Conservation (phyloP, 352 stramenopile species). For the Phytophthora boehmeriae region DNA sequence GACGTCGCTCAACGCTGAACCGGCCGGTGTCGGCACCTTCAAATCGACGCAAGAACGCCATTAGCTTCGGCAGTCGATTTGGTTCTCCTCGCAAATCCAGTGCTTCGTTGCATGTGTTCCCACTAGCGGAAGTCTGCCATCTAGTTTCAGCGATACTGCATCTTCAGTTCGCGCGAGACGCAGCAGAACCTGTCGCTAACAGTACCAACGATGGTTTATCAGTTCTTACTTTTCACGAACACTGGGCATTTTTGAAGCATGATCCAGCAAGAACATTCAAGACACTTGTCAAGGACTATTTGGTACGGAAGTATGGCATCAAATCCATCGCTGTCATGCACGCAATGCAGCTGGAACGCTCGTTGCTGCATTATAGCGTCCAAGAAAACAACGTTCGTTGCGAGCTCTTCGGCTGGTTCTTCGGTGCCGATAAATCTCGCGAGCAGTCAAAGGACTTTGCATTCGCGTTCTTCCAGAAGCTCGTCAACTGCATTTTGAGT, state of each 20-base stretch:
- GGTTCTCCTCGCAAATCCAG: conserved; percentile 38
- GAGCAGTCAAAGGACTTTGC: conserved; percentile 53
- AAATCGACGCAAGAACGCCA: conserved; percentile 47
- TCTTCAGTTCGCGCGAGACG: conserved; percentile 63
- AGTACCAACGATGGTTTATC: conserved; percentile 14
- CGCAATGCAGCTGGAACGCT: conserved; percentile 70
- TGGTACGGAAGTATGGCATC: conserved; percentile 75
- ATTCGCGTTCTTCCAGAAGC: conserved; percentile 64
- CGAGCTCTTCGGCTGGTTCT: conserved; percentile 72
- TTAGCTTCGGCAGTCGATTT: conserved; percentile 46
- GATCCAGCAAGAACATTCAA: conserved; percentile 49
- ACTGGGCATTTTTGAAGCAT: conserved; percentile 40
- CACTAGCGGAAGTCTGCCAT: conserved; percentile 63
- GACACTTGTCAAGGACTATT: conserved; percentile 61
- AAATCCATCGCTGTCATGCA: conserved; percentile 78
- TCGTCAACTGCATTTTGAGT: conserved; percentile 52
- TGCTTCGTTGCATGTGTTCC: conserved; percentile 50
- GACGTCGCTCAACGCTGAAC: conserved; percentile 39
- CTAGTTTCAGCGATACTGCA: conserved; percentile 65
- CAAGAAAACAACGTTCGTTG: conserved; percentile 59
- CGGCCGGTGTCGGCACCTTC: conserved; percentile 31
- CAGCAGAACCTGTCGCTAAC: conserved; percentile 21
- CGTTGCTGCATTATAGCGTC: conserved; percentile 55
- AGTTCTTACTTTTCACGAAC: conserved; percentile 36
- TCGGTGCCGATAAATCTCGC: conserved; percentile 55